Base-by-base conservation (phyloP, 129 eudicot species). In the Smallanthus sonchifolius region DNA sequence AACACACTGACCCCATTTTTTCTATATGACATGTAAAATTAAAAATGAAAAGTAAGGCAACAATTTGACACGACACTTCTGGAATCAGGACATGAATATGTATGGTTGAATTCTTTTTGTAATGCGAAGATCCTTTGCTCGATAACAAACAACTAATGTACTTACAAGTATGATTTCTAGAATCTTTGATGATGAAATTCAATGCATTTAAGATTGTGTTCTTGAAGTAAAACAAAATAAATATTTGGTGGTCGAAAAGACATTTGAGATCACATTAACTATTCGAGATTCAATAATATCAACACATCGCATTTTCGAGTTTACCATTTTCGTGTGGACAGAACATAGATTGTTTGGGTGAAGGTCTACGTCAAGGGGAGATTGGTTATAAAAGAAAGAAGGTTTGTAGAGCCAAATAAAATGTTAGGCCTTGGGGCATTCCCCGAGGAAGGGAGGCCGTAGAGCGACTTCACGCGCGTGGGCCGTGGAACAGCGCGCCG, bases 301-400 rank as follows among this genome's bases (percentile, higher is more conserved):
- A 42, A 73, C 59, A 60, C 36, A 32, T 44, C 0, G 7, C 45
- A 59, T 10, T 11, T 35, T 44, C 6, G 45, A 13, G 62, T 62
- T 74, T 45, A 61, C 62, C 44, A 42, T 62, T 74, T 74, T 61
- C 49, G 45, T 6, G 20, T 20, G 24, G 70, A 61, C 70, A 60
- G 13, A 57, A 14, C 52, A 55, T 40, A 48, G 24, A 39, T 20
- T 4, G n/a, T 56, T 8, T 34, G 4, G 48, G 54, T 55, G 51
- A 71, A 52, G 55, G 39, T 55, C 51, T 36, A 49, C 43, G 64
- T 48, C 75, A 70, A 34, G 0, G 6, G 51, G 11, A 16, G 10
- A 14, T 71, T 19, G 20, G 36, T 71, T 36, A 17, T 6, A 51
- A 49, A 49, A 49, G 20, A 49, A 49, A n/a, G 19, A 49, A 4